Conservation (phyloP, 78 protist species). For the Chrysochromulina parva region DNA sequence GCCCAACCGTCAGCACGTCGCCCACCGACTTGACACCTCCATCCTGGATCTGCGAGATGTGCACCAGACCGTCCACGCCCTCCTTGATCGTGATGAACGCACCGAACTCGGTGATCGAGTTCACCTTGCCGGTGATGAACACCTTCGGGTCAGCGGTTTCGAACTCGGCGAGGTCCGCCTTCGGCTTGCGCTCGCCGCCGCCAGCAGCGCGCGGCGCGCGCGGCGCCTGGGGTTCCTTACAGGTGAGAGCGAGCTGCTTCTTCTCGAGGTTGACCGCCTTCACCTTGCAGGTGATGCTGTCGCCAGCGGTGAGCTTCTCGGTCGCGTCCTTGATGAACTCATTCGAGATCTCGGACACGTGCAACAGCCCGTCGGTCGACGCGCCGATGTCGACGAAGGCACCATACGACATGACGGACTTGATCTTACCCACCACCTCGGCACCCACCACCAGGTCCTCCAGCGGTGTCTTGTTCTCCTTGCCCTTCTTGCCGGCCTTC, state of each 20-base stretch:
- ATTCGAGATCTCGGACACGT: background rate
- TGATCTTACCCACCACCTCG: background rate
- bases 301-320: background rate
- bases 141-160: background rate
- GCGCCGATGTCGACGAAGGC: background rate
- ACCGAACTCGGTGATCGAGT: background rate
- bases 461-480: background rate
- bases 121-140: background rate
- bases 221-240: background rate
- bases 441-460: background rate
- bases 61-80: constrained; percentile 2
- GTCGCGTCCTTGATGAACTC: background rate
- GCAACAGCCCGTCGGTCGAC: background rate
- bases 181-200: too few species aligned
- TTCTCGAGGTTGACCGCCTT: background rate
- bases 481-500: too few species aligned
- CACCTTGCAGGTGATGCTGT: background rate
- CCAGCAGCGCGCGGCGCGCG: too few species aligned
- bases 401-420: background rate
- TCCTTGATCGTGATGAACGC: background rate
- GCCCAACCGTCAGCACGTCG: background rate
- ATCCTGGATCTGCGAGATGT: background rate
- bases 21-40: background rate
- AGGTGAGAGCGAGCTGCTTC: background rate
- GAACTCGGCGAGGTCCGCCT: background rate